A percentile compares a stretch with the other conserved stretches of the same genome.
Evolutionary conservation across 306 rosid genomes (phyloP).

Genomic region (Castanea crenata): DNA sequence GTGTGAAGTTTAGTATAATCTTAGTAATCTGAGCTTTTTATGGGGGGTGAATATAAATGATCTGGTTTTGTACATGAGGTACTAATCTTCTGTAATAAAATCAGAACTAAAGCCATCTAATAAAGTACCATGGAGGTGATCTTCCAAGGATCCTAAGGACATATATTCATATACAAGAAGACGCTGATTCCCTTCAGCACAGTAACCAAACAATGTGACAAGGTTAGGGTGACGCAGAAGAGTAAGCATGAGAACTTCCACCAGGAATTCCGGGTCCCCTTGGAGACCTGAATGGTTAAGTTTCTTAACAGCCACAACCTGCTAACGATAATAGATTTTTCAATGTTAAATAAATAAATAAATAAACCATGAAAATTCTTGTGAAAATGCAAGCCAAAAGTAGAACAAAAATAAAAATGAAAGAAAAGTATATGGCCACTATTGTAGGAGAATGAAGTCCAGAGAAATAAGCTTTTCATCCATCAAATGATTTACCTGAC

Average conservation of each 20-base stretch:
- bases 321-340: constrained; percentile 4
- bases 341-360: background rate
- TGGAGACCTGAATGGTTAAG: constrained; percentile 57
- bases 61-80: background rate
- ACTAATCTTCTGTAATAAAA: background rate
- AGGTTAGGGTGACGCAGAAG: constrained; percentile 66
- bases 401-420: background rate
- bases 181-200: constrained; percentile 66
- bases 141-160: constrained; percentile 64
- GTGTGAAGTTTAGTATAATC: no score
- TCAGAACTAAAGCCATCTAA: background rate
- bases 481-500: constrained; percentile 40
- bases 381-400: background rate
- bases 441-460: background rate
- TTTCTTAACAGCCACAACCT: constrained; percentile 67
- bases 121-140: constrained; percentile 60
- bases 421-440: background rate
- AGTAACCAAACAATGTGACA: constrained; percentile 63
- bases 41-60: no score
- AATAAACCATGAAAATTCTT: background rate
- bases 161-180: constrained; percentile 75
- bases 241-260: constrained; percentile 68
- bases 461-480: background rate
- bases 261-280: constrained; percentile 67
- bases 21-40: no score